These are phyloP conservation scores for Phalaenopsis equestris DNA, from an alignment of 106 monocot species.

Conservation along the genomic window DNA sequence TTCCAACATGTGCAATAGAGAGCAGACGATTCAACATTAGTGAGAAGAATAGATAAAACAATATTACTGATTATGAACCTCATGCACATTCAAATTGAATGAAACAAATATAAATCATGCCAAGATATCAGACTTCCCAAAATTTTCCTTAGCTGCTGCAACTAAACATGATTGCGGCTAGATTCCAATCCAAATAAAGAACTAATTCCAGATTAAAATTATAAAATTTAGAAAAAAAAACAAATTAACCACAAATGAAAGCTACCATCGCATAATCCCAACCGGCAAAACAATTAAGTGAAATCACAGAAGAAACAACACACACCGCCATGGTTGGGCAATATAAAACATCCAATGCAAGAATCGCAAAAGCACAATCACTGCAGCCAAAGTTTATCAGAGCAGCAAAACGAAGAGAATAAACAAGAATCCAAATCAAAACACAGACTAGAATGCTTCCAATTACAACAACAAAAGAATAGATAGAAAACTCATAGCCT, in stretches of 20 bases:
- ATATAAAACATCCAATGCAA: not conserved
- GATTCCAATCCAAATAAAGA: too few relatives aligned
- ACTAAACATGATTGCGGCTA: too few relatives aligned
- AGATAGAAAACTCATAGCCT: not conserved
- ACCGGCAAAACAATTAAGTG: too few relatives aligned
- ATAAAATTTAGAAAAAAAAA: too few relatives aligned
- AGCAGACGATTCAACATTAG: too few relatives aligned
- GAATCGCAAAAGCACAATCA: not conserved
- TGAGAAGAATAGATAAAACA: not conserved
- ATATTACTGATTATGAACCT: not conserved
- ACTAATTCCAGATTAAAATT: too few relatives aligned
- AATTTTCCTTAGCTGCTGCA: not conserved
- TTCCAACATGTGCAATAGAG: too few relatives aligned
- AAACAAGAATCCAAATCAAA: not conserved
- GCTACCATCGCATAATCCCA: too few relatives aligned
- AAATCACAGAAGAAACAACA: too few relatives aligned
- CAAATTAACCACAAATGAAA: too few relatives aligned
- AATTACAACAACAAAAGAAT: not conserved
- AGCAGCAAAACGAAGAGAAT: not conserved
- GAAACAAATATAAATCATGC: not conserved
- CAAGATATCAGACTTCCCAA: not conserved
- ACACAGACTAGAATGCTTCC: not conserved
- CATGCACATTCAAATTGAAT: not conserved
- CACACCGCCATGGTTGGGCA: too few relatives aligned
- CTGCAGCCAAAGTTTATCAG: not conserved